phyloP scores from a whole-genome alignment of 257 asterid species.

The Solanum chilense region DNA sequence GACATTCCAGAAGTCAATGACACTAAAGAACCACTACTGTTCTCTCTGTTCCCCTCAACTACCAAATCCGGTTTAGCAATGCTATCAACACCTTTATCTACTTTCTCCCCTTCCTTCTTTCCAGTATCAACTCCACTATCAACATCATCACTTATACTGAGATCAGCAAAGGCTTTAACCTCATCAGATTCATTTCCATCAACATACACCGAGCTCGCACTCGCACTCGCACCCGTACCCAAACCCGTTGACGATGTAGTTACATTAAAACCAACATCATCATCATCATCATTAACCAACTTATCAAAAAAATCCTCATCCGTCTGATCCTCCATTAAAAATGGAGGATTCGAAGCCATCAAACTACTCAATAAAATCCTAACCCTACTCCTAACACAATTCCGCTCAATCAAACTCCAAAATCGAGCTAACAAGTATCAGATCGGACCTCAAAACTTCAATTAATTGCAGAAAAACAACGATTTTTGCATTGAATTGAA shows the following conservation, averaged over 20 bases:
- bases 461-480: not conserved
- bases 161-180: conserved; percentile 54
- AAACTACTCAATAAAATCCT: conserved; percentile 8
- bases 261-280: conserved; percentile 32
- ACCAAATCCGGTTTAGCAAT: not conserved
- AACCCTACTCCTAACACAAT: not conserved
- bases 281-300: conserved; percentile 73
- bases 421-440: not conserved
- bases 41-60: conserved; percentile 16
- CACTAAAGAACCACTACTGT: conserved; percentile 12
- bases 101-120: conserved; percentile 11
- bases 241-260: conserved; percentile 14
- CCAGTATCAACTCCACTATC: conserved; percentile 8
- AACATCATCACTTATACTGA: conserved; percentile 44
- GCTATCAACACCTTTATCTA: conserved; percentile 2
- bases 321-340: conserved; percentile 85
- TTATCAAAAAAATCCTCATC: conserved; percentile 95
- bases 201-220: not conserved
- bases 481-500: not conserved
- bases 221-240: not conserved
- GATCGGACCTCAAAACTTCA: conserved; percentile 4
- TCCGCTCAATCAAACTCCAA: not conserved
- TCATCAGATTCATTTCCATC: conserved; percentile 67
- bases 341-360: conserved; percentile 97
- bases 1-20: conserved; percentile 30